These are phyloP conservation scores for Vararia minispora DNA, from an alignment of 768 basidiomycete genomes.

Conservation along the genomic window DNA sequence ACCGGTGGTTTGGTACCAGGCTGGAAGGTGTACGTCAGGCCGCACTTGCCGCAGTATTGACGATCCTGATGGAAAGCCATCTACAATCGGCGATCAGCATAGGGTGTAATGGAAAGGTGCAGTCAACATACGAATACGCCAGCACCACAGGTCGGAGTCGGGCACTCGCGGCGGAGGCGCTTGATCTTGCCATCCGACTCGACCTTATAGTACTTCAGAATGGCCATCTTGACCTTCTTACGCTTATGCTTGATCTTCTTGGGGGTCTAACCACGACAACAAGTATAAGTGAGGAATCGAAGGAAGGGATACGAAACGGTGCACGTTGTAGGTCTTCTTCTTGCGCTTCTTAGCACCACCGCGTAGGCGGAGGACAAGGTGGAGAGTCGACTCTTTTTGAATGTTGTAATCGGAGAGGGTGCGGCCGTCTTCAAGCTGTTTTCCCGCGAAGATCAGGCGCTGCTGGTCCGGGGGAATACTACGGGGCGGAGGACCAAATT, in stretches of 20 bases:
- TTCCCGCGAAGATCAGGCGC: slow-evolving; percentile 97
- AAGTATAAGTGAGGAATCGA: background rate
- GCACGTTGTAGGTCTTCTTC: slow-evolving; percentile 98
- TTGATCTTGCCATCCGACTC: slow-evolving; percentile 99
- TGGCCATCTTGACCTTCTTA: slow-evolving; percentile 99
- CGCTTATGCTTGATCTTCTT: slow-evolving; percentile 99
- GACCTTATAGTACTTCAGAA: slow-evolving; percentile 91
- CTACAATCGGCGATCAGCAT: slow-evolving; percentile 26
- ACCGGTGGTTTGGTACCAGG: slow-evolving; percentile 72
- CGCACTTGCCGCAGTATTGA: slow-evolving; percentile 96
- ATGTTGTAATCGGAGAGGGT: slow-evolving; percentile 95
- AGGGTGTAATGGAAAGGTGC: background rate
- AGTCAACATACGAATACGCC: background rate
- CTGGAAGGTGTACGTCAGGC: slow-evolving; percentile 76
- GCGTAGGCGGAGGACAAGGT: slow-evolving; percentile 93
- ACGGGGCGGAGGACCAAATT: slow-evolving; percentile 3
- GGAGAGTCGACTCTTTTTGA: slow-evolving; percentile 98
- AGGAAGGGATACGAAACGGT: background rate
- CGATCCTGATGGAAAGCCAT: slow-evolving; percentile 99
- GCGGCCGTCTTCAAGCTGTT: slow-evolving; percentile 98
- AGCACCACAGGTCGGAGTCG: slow-evolving; percentile 59
- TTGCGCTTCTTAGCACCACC: slow-evolving; percentile 99
- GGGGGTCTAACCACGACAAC: slow-evolving; percentile 53
- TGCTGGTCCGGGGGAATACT: slow-evolving; percentile 93
- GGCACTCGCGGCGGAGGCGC: slow-evolving; percentile 95